Evolutionary conservation across 257 asterid genomes (phyloP), one percentile per base, ranked within the genome.

Genomic region (Craterostigma plantagineum): DNA sequence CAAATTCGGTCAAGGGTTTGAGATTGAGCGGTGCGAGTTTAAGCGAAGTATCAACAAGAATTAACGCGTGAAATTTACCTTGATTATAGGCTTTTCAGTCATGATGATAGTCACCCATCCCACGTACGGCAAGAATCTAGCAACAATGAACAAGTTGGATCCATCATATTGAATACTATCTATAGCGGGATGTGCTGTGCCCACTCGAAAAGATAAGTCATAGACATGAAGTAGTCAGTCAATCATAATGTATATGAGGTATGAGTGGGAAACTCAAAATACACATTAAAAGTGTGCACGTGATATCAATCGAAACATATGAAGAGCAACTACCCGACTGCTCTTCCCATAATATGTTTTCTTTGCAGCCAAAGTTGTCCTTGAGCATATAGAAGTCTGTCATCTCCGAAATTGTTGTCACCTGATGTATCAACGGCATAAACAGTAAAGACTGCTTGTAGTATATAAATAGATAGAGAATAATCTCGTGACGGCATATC

Each of bases 21-120:
- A 16, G 10, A 9, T 33, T 9, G 4, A 16, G 4, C 1, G 10
- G 16, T 9, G 9, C 11, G 34, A 43, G 23, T 11, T n/a, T n/a
- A 12, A 41, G 12, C 10, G 27, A n/a, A 8, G 45, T 11, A 11
- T 2, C n/a, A 40, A 8, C 2, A 40, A 11, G 15, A 3, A 40
- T 14, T 16, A 40, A 23, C 30, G 6, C 6, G 30, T 2, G 4
- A 23, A 2, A 2, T 23, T 23, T 23, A 87, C 98, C 98, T 87
- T 87, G 81, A 87, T 72, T 52, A 83, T 70, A 34, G 99, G 99
- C 71, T 90, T 83, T 59, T 90, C 98, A 0, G 98, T 90, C 98
- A 90, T 90, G 62, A 90, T 79, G 50, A 90, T 90, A 0, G 98
- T 90, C 48, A 90, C 98, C 98, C 98, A 90, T 7, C 98, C 98